Evolutionary conservation across 2,329 filamentous ascomycete species (phyloP).

Genomic region (Pseudocercospora vitis): DNA sequence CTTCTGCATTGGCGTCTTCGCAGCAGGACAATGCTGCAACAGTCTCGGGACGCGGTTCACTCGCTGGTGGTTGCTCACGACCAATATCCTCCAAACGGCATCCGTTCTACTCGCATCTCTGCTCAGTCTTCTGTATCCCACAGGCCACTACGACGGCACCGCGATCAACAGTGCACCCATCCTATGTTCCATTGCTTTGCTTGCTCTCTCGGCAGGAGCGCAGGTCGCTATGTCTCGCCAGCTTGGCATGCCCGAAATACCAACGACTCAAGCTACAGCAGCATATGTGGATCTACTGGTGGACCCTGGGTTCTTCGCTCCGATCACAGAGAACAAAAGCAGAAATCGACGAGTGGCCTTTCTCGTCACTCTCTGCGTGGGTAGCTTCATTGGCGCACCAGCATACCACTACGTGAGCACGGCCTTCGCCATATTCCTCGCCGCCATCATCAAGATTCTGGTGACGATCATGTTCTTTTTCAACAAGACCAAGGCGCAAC

Average conservation of each 20-base stretch:
- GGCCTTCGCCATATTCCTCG: conserved; percentile 9
- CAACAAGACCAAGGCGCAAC: conserved; percentile 6
- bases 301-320: conserved; percentile 52
- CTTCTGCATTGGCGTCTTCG: conserved; percentile 56
- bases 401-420: conserved; percentile 34
- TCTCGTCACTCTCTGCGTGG: conserved; percentile 49
- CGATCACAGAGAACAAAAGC: conserved; percentile 46
- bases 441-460: conserved; percentile 11
- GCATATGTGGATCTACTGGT: conserved; percentile 62
- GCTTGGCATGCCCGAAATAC: conserved; percentile 61
- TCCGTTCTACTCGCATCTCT: conserved; percentile 56
- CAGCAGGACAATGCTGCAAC: conserved; percentile 60
- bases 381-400: conserved; percentile 54
- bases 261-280: conserved; percentile 64
- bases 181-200: conserved; percentile 45
- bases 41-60: conserved; percentile 49
- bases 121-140: conserved; percentile 44
- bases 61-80: conserved; percentile 56
- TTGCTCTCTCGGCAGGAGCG: conserved; percentile 58
- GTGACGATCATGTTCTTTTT: conserved; percentile 11
- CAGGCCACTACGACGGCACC: background rate
- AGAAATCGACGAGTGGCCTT: conserved; percentile 55
- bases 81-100: conserved; percentile 56
- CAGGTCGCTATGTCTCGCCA: conserved; percentile 60
- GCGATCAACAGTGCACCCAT: conserved; percentile 4